A percentile compares a stretch with the other conserved stretches of the same genome.
Conservation (phyloP, 2,329 filamentous ascomycete genomes). For the Scedosporium boydii region DNA sequence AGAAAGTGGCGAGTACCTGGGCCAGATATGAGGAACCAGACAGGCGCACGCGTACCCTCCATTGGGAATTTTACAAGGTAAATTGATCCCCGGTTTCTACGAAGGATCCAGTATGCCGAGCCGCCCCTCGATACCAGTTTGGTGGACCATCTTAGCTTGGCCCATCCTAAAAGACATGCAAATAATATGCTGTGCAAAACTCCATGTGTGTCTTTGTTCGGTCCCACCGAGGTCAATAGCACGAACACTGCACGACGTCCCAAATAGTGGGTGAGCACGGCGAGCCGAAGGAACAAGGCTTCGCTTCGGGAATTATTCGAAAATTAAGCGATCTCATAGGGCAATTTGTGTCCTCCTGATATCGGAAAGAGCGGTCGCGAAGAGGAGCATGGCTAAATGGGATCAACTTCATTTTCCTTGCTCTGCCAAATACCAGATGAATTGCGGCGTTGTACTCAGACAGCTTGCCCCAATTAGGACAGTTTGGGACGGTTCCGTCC, state of each 20-base stretch:
- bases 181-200: not conserved
- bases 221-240: not conserved
- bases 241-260: not conserved
- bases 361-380: not conserved
- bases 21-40: not conserved
- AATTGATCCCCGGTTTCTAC: not conserved
- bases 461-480: not conserved
- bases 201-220: not conserved
- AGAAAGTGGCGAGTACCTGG: not conserved
- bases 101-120: conserved; percentile 2
- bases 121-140: not conserved
- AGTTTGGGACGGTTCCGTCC: not conserved
- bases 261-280: not conserved
- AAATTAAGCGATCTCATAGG: conserved; percentile 3
- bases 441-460: not conserved
- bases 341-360: conserved; percentile 5
- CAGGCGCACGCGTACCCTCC: not conserved
- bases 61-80: not conserved
- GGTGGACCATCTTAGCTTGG: not conserved
- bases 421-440: not conserved
- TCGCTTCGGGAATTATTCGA: conserved; percentile 1
- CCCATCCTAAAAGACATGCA: not conserved
- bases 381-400: conserved; percentile 1
- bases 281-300: not conserved
- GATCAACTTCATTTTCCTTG: not conserved